Conservation (phyloP, 139 green algal genomes). For the Chlorella ohadii region DNA sequence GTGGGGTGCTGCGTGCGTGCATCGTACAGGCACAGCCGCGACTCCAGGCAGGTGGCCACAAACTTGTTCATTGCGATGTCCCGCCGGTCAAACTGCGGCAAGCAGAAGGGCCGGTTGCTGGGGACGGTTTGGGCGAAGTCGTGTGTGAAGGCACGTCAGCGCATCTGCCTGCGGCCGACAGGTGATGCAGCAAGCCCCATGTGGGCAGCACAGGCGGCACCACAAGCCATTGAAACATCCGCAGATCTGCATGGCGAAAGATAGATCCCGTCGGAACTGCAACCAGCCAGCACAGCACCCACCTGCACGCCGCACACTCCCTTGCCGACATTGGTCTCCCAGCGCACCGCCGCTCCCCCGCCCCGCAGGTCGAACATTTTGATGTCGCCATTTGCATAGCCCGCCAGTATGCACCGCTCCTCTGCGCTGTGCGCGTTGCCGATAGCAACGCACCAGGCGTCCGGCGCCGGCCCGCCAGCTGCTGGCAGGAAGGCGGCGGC, state of each 20-base stretch:
- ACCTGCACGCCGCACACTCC: constrained; percentile 83
- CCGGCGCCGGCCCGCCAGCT: neutral
- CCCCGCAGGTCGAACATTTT: constrained; percentile 90
- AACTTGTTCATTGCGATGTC: constrained; percentile 99
- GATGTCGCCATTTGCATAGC: constrained; percentile 90
- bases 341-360: constrained; percentile 62
- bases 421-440: constrained; percentile 87
- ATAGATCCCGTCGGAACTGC: no score
- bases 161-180: no score
- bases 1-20: constrained; percentile 79
- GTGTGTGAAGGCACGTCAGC: no score
- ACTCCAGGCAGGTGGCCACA: constrained; percentile 82
- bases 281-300: neutral
- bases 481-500: constrained; percentile 87
- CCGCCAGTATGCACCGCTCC: constrained; percentile 87
- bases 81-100: constrained; percentile 82
- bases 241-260: no score
- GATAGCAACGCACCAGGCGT: constrained; percentile 69
- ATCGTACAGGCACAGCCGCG: constrained; percentile 85
- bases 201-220: no score
- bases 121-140: no score
- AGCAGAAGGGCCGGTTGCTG: neutral
- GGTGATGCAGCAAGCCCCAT: no score
- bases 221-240: no score
- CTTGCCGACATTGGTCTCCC: constrained; percentile 85